Conservation (phyloP, 2,329 filamentous ascomycete genomes). For the Ophiostoma himal-ulmi region DNA sequence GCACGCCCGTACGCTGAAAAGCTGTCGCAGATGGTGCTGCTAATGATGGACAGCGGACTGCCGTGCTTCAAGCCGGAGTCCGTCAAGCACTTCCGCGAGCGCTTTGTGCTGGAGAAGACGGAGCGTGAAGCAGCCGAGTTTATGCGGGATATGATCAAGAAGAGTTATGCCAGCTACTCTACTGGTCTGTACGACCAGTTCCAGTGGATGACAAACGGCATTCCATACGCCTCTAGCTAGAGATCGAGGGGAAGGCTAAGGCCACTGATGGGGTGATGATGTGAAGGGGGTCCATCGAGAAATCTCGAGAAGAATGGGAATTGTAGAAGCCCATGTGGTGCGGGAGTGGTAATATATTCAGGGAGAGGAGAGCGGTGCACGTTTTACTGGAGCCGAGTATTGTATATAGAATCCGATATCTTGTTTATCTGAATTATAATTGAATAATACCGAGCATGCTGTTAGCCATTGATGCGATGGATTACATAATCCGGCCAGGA, state of each 20-base stretch:
- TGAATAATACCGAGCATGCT: neutral
- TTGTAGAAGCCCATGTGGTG: neutral
- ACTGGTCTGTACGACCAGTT: constrained; percentile 98
- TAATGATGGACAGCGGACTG: constrained; percentile 94
- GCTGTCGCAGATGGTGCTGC: constrained; percentile 77
- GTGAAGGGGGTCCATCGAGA: neutral
- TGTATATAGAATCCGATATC: neutral
- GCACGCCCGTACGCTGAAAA: constrained; percentile 81
- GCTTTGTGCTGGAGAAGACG: constrained; percentile 86
- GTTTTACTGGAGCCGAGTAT: neutral
- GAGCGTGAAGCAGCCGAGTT: constrained; percentile 93
- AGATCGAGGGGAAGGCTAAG: constrained; percentile 1
- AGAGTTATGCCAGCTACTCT: constrained; percentile 83
- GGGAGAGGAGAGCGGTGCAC: neutral
- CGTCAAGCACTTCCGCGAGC: constrained; percentile 82
- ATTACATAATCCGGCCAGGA: neutral
- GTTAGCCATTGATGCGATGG: neutral
- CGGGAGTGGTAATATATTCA: neutral
- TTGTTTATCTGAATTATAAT: neutral
- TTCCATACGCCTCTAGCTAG: constrained; percentile 27
- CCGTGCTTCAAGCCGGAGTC: constrained; percentile 98
- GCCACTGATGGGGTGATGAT: neutral
- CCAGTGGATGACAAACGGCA: constrained; percentile 47
- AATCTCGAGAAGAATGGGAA: neutral
- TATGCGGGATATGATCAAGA: constrained; percentile 82